Evolutionary conservation across 2,329 filamentous ascomycete species (phyloP).

Genomic region (Camillea tinctor): DNA sequence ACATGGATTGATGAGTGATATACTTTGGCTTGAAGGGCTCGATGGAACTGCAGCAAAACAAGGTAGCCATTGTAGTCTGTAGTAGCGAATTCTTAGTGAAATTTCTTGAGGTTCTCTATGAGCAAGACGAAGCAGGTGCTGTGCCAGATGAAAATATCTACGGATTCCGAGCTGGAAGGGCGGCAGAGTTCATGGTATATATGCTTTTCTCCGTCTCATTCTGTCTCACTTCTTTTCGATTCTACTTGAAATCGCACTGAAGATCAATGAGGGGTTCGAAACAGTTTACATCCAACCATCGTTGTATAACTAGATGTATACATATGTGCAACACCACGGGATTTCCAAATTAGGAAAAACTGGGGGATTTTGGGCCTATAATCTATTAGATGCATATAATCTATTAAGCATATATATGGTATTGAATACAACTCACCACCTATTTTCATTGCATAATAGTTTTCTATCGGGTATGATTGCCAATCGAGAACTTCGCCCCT

Average conservation of each 20-base stretch:
- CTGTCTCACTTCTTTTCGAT: not conserved
- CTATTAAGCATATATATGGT: not conserved
- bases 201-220: not conserved
- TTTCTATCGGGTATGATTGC: not conserved
- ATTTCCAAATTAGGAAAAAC: not conserved
- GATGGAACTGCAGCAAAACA: conserved; percentile 4
- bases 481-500: no score
- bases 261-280: not conserved
- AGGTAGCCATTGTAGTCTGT: no score
- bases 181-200: not conserved
- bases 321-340: not conserved
- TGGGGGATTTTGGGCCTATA: not conserved
- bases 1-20: conserved; percentile 15
- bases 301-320: not conserved
- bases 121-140: not conserved
- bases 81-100: no score
- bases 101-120: no score
- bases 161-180: not conserved
- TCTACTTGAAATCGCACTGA: not conserved
- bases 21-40: not conserved
- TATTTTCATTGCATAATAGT: not conserved
- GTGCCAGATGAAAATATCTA: not conserved
- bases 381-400: not conserved
- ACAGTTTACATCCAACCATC: not conserved
- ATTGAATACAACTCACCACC: no score